A percentile compares a stretch with the other conserved stretches of the same genome.
These are phyloP conservation scores for Lepiota brunneoincarnata DNA, from an alignment of 768 basidiomycete genomes.

Conservation along the genomic window DNA sequence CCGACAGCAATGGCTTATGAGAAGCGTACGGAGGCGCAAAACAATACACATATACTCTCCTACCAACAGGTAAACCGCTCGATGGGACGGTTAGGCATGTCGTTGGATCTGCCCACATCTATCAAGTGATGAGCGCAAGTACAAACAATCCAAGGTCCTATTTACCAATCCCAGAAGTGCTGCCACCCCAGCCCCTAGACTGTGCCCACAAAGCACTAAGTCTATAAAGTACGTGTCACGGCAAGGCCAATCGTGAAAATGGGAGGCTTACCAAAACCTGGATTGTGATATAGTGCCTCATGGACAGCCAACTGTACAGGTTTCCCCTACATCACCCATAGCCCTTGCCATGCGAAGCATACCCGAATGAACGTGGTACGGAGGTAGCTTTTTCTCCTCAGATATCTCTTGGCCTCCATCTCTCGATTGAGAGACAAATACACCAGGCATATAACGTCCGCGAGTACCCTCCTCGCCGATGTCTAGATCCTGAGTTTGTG, in stretches of 20 bases:
- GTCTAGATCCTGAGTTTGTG: constrained; percentile 28
- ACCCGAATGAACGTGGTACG: constrained; percentile 74
- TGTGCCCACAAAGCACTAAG: constrained; percentile 78
- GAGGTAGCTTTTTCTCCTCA: constrained; percentile 13
- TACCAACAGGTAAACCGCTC: constrained; percentile 66
- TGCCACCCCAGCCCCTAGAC: constrained; percentile 81
- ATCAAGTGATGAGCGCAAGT: not conserved
- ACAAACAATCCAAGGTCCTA: constrained; percentile 6
- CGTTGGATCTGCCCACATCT: constrained; percentile 86
- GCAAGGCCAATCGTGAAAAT: not conserved
- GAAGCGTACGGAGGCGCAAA: constrained; percentile 71
- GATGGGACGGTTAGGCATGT: constrained; percentile 69
- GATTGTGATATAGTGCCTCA: constrained; percentile 66
- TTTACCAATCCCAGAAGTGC: constrained; percentile 69
- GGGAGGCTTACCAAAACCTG: constrained; percentile 60
- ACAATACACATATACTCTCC: constrained; percentile 71
- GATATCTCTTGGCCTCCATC: constrained; percentile 17
- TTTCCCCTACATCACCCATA: constrained; percentile 74
- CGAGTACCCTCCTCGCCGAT: constrained; percentile 23
- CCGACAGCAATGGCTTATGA: not conserved
- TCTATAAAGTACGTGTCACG: constrained; percentile 33
- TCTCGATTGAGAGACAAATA: constrained; percentile 23
- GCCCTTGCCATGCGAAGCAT: constrained; percentile 77
- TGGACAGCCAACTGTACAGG: constrained; percentile 76
- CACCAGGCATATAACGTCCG: constrained; percentile 31